Conservation (phyloP, 495 filamentous ascomycete species). For the Parathielavia hyrcaniae region DNA sequence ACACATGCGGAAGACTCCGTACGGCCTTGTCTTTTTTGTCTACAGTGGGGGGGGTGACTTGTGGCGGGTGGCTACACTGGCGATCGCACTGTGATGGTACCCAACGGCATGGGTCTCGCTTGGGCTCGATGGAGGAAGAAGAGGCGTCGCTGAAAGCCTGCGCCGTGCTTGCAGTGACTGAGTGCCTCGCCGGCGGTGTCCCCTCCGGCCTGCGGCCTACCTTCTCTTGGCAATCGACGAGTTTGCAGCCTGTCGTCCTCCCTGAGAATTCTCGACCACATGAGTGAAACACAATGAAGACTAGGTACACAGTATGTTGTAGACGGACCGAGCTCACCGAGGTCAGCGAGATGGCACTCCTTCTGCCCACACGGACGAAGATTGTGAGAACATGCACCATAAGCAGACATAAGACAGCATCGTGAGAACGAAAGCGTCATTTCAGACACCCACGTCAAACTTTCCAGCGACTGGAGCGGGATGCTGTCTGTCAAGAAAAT, state of each 20-base stretch:
- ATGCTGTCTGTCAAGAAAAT: background rate
- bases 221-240: too few relatives aligned
- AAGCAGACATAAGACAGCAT: too few relatives aligned
- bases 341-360: background rate
- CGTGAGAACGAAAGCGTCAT: too few relatives aligned
- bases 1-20: too few relatives aligned
- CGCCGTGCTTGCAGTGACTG: too few relatives aligned
- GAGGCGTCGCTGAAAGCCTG: background rate
- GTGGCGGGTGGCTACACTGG: background rate
- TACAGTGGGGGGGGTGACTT: too few relatives aligned
- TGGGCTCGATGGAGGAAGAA: background rate
- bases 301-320: background rate
- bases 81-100: slow-evolving; percentile 17
- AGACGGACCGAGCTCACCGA: background rate
- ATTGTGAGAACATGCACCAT: background rate
- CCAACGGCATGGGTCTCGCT: slow-evolving; percentile 5
- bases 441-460: background rate
- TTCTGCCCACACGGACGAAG: background rate
- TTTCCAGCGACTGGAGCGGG: background rate
- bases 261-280: too few relatives aligned
- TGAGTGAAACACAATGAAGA: background rate
- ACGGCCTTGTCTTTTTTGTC: background rate
- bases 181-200: too few relatives aligned
- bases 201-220: too few relatives aligned
- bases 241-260: too few relatives aligned